phyloP scores from a whole-genome alignment of 2,329 filamentous ascomycete species.

The Calonectria pauciramosa region DNA sequence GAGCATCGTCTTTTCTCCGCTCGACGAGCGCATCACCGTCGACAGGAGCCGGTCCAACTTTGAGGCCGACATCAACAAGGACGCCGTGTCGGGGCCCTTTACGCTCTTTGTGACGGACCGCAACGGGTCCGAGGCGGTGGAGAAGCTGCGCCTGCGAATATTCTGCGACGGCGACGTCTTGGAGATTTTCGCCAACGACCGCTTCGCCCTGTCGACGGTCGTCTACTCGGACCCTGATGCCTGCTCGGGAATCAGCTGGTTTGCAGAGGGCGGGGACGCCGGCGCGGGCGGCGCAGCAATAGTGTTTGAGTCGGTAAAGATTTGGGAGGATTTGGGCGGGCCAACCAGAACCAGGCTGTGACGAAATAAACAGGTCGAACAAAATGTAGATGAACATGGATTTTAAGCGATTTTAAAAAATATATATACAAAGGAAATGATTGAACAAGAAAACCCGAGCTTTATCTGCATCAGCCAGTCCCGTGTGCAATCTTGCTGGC shows the following conservation, averaged over 20 bases:
- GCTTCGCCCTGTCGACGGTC: conserved; percentile 46
- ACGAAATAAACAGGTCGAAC: neutral
- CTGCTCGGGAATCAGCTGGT: conserved; percentile 44
- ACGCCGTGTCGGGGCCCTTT: conserved; percentile 55
- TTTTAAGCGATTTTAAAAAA: neutral
- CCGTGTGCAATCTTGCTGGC: neutral
- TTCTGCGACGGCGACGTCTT: conserved; percentile 45
- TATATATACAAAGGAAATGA: neutral
- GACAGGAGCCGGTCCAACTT: conserved; percentile 51
- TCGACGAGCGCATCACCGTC: conserved; percentile 56
- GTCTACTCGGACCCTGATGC: conserved; percentile 39
- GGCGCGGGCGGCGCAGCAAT: no score
- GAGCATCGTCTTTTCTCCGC: conserved; percentile 53
- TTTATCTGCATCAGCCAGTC: neutral
- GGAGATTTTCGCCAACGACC: conserved; percentile 46
- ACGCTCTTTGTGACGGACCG: conserved; percentile 55
- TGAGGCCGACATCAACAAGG: conserved; percentile 53
- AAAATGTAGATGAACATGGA: neutral
- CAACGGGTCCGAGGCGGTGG: conserved; percentile 30
- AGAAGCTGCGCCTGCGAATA: conserved; percentile 38
- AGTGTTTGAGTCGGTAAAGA: conserved; percentile 39
- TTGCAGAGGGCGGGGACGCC: conserved; percentile 33
- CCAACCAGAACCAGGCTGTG: conserved; percentile 2
- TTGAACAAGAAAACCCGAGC: neutral
- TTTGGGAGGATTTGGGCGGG: conserved; percentile 38